Evolutionary conservation across 1,139 yeast species (phyloP).

Genomic region (Dujonia santamariae): DNA sequence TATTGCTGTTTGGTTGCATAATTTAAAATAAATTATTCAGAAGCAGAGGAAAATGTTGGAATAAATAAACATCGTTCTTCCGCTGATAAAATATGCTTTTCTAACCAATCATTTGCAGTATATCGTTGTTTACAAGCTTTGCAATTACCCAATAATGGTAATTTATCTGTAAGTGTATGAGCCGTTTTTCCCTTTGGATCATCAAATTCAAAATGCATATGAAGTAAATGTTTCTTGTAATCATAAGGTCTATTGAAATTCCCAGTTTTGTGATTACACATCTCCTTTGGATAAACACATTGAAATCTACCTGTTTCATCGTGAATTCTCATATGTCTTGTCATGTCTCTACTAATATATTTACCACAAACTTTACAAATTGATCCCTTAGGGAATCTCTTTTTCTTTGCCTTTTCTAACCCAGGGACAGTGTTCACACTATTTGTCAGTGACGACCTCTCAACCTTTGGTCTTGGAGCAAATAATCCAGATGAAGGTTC

Average conservation of each 20-base stretch:
- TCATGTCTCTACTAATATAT: constrained; percentile 42
- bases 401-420: constrained; percentile 20
- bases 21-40: too few species aligned
- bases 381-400: constrained; percentile 37
- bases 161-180: constrained; percentile 41
- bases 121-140: constrained; percentile 35
- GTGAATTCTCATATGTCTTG: constrained; percentile 46
- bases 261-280: constrained; percentile 45
- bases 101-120: constrained; percentile 41
- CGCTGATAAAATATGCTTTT: constrained; percentile 33
- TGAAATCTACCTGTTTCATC: constrained; percentile 46
- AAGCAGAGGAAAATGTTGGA: background rate
- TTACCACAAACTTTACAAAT: constrained; percentile 41
- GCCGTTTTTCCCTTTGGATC: constrained; percentile 43
- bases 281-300: constrained; percentile 41
- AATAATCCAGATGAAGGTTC: too few species aligned
- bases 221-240: constrained; percentile 45
- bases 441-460: constrained; percentile 5
- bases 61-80: constrained; percentile 20
- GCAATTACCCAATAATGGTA: constrained; percentile 39
- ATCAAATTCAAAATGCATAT: constrained; percentile 44
- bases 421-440: constrained; percentile 11
- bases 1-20: too few species aligned
- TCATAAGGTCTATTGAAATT: constrained; percentile 49
- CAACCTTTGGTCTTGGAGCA: background rate